Percentiles rank a stretch among this genome's conserved stretches.
Conservation (phyloP, 2,329 filamentous ascomycete species). For the Sphaerulina vaccinii region DNA sequence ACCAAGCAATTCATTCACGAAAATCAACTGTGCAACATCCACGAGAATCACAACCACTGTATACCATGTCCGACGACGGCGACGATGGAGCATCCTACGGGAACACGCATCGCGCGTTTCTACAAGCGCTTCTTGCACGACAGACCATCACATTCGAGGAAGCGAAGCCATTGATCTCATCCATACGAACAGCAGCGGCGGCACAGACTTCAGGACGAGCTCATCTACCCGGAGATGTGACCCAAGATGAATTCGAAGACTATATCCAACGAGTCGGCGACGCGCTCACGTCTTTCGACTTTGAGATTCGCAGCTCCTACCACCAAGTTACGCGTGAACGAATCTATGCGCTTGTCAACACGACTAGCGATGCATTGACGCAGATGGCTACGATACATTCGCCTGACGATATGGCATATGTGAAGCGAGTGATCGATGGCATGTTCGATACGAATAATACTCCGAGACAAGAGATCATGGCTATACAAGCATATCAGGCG, state of each 20-base stretch:
- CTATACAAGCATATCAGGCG: slow-evolving; percentile 75
- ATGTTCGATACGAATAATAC: slow-evolving; percentile 93
- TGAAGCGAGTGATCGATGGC: slow-evolving; percentile 81
- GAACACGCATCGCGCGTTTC: slow-evolving; percentile 78
- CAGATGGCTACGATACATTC: slow-evolving; percentile 81
- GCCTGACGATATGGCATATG: slow-evolving; percentile 82
- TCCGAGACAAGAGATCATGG: slow-evolving; percentile 75
- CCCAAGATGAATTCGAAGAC: slow-evolving; percentile 63
- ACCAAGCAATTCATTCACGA: neutral
- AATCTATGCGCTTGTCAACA: slow-evolving; percentile 86
- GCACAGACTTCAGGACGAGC: slow-evolving; percentile 48
- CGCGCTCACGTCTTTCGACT: slow-evolving; percentile 75
- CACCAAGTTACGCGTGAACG: slow-evolving; percentile 63
- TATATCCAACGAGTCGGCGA: slow-evolving; percentile 70
- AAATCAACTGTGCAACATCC: neutral
- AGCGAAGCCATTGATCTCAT: slow-evolving; percentile 70
- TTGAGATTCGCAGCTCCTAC: slow-evolving; percentile 74
- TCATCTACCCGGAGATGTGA: slow-evolving; percentile 62
- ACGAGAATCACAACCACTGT: neutral
- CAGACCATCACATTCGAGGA: slow-evolving; percentile 75
- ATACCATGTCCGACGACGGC: slow-evolving; percentile 22
- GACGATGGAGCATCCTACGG: slow-evolving; percentile 43
- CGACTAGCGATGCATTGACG: slow-evolving; percentile 76
- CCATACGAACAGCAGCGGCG: slow-evolving; percentile 64
- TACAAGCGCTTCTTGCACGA: slow-evolving; percentile 81